Conservation (phyloP, 352 stramenopile species). For the Globisporangium solare region DNA sequence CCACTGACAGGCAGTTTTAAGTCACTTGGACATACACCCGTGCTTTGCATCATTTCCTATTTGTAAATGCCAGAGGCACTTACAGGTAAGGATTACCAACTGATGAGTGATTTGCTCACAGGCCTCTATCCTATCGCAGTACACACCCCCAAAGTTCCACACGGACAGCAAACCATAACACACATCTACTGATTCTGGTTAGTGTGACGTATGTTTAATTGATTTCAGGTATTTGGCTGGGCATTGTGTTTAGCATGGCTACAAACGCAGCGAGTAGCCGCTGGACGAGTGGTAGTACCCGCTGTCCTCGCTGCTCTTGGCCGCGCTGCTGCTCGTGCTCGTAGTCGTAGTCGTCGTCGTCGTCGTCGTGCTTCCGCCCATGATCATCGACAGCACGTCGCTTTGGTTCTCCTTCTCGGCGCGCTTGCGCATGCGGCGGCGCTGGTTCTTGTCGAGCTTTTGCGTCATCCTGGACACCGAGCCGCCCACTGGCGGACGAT, state of each 20-base stretch:
- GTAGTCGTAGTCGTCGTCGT: conserved; percentile 23
- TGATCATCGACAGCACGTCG: conserved; percentile 60
- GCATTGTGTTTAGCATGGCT: conserved; percentile 4
- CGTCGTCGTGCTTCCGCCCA: conserved; percentile 24
- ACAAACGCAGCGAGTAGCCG: conserved; percentile 63
- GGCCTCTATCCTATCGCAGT: not conserved
- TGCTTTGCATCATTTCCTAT: conserved; percentile 82
- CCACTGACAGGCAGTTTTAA: conserved; percentile 69
- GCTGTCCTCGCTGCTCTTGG: conserved; percentile 13
- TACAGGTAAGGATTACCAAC: conserved; percentile 86
- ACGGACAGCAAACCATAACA: not conserved
- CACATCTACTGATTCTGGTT: too few species aligned
- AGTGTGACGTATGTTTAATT: too few species aligned
- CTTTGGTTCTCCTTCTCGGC: conserved; percentile 68
- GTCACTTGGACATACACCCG: conserved; percentile 74
- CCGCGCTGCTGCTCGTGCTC: conserved; percentile 2
- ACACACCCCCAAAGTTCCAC: not conserved
- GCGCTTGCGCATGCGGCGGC: conserved; percentile 71
- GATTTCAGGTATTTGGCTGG: too few species aligned
- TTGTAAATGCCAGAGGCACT: conserved; percentile 58
- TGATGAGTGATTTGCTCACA: conserved; percentile 48
- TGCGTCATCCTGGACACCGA: conserved; percentile 18
- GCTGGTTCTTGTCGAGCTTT: conserved; percentile 80
- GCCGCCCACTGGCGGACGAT: conserved; percentile 31
- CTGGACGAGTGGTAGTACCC: conserved; percentile 68